Evolutionary conservation across 768 basidiomycete genomes (phyloP), one percentile per base, ranked within the genome.

Genomic region (Suillus luteus): DNA sequence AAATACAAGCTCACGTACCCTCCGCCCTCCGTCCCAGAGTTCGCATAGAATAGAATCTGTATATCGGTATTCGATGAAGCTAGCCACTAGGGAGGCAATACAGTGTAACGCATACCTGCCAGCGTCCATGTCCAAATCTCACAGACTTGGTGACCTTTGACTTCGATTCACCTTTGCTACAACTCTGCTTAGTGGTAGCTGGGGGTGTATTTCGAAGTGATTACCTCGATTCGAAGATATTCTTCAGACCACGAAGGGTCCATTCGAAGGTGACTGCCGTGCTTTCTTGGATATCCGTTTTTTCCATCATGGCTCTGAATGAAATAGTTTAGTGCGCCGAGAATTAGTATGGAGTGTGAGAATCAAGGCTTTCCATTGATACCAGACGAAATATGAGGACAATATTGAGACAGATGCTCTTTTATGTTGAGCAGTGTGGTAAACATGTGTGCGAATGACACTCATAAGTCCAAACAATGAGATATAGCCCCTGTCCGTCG

Each of bases 31-130:
- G 82, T 83, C 0, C 92, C 91, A 46, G 91, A 88, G 72, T 93
- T 94, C 6, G 92, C 83, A 71, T 95, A 95, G 77, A 93, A 93
- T 54, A 95, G 74, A 52, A 93, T 87, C 86, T 93, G 68, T 61
- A 66, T 46, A 64, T 58, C 48, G n/a, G 27, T 12, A 41, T 41
- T 58, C 19, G 12, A 33, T 54, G 11, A 48, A 55, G 35, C 27
- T 10, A 22, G n/a, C 24, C 41, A 6, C 33, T 31, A 15, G 41
- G 14, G 43, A 35, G 51, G 48, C 52, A n/a, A 27, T 54, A 67
- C 78, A 41, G 6, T 15, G 38, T 41, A 46, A 35, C 35, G 17
- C 61, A 55, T 66, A 89, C 89, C 79, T 89, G 90, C 90, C 90
- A 92, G 59, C 82, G 79, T 12, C 88, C 91, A n/a, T 80, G 85